phyloP scores from a whole-genome alignment of 495 filamentous ascomycete species.

The Penicillium goetzii region DNA sequence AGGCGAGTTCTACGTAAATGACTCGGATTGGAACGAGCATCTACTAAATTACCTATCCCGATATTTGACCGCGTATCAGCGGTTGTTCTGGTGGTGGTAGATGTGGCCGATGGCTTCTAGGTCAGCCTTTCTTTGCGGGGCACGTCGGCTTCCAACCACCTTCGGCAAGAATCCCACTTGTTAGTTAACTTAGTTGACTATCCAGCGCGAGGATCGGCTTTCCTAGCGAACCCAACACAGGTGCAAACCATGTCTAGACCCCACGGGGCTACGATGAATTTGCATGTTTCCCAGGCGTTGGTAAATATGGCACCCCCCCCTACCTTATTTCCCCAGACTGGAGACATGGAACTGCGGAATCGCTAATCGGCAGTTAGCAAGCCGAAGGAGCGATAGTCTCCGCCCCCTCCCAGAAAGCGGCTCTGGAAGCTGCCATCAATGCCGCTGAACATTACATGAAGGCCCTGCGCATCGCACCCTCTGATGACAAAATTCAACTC shows the following conservation, averaged over 20 bases:
- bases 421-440: constrained; percentile 71
- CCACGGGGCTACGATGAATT: constrained; percentile 27
- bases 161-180: constrained; percentile 6
- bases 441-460: constrained; percentile 80
- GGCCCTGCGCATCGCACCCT: constrained; percentile 59
- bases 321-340: constrained; percentile 10
- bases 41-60: constrained; percentile 7
- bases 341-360: background rate
- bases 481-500: constrained; percentile 60
- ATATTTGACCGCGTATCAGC: background rate
- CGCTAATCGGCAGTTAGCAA: constrained; percentile 53
- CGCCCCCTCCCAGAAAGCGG: constrained; percentile 63
- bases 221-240: background rate
- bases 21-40: background rate
- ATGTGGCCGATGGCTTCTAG: background rate
- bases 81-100: constrained; percentile 6
- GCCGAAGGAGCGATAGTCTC: constrained; percentile 59
- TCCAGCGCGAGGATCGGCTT: constrained; percentile 8
- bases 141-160: constrained; percentile 13
- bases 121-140: constrained; percentile 13
- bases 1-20: background rate
- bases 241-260: constrained; percentile 38
- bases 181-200: background rate
- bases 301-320: constrained; percentile 4
- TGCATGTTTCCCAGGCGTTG: constrained; percentile 28